Percentiles rank a stretch among this genome's conserved stretches.
Conservation (phyloP, 2,329 filamentous ascomycete genomes). For the Clarireedia hainanense region DNA sequence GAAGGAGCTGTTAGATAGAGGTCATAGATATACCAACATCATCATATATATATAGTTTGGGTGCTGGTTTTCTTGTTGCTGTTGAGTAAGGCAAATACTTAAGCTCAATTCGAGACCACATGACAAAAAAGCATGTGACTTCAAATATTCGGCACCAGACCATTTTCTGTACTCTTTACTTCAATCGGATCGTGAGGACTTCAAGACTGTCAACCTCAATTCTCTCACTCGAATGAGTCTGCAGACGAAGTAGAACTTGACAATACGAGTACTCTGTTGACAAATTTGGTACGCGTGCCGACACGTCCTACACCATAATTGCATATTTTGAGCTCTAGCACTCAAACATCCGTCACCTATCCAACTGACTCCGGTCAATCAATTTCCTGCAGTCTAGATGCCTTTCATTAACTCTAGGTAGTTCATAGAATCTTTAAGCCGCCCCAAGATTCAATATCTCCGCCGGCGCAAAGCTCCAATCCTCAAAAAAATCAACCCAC, state of each 20-base stretch:
- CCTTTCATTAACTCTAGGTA: constrained; percentile 4
- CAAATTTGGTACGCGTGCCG: constrained; percentile 6
- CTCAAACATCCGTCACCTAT: background rate
- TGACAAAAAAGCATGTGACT: constrained; percentile 6
- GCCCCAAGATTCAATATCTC: background rate
- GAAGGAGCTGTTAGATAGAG: constrained; percentile 57
- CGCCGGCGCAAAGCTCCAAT: constrained; percentile 19
- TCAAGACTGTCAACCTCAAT: constrained; percentile 2
- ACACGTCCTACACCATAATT: background rate
- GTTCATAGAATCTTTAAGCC: background rate
- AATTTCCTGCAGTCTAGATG: constrained; percentile 1
- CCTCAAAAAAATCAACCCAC: constrained; percentile 2
- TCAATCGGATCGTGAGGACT: background rate
- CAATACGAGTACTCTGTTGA: background rate
- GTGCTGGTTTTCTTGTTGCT: no score
- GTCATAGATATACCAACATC: background rate
- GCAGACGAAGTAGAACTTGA: background rate
- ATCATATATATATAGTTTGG: background rate
- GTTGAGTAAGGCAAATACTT: background rate
- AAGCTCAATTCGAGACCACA: constrained; percentile 6
- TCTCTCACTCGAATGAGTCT: background rate
- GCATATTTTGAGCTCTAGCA: background rate
- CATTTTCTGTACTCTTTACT: constrained; percentile 6
- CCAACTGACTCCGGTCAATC: constrained; percentile 18
- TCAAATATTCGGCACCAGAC: constrained; percentile 7